Evolutionary conservation across 805 yeast genomes (phyloP).

Genomic region (Lipomyces starkeyi): DNA sequence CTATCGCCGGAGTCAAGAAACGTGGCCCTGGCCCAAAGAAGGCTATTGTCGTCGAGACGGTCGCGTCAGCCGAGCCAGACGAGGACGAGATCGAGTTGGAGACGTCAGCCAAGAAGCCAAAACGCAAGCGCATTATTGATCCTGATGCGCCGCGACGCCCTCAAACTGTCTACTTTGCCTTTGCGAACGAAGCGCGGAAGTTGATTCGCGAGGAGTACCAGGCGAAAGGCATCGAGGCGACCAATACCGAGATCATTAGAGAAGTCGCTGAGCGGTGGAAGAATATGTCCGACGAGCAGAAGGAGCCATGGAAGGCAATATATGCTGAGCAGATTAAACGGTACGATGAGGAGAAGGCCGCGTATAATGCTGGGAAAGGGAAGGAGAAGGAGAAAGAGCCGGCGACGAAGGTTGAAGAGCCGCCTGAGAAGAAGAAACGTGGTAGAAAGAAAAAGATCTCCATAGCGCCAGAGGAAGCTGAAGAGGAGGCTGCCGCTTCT

Average conservation of each 20-base stretch:
- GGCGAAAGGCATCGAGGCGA: slow-evolving; percentile 60
- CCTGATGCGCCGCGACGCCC: slow-evolving; percentile 98
- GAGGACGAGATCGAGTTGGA: slow-evolving; percentile 40
- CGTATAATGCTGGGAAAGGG: slow-evolving; percentile 55
- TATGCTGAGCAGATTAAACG: slow-evolving; percentile 53
- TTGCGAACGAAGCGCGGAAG: slow-evolving; percentile 75
- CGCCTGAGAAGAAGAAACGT: slow-evolving; percentile 16
- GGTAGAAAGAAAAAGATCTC: slow-evolving; percentile 10
- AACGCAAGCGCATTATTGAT: slow-evolving; percentile 67
- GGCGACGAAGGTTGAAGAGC: background rate
- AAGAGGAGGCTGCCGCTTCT: slow-evolving; percentile 11
- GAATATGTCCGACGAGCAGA: slow-evolving; percentile 68
- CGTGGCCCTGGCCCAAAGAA: slow-evolving; percentile 13
- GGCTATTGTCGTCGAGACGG: slow-evolving; percentile 17
- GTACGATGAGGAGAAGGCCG: slow-evolving; percentile 55
- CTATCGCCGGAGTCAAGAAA: slow-evolving; percentile 25
- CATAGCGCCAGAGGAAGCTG: slow-evolving; percentile 5
- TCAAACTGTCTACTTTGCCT: slow-evolving; percentile 81
- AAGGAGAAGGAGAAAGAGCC: slow-evolving; percentile 30
- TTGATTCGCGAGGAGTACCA: slow-evolving; percentile 71
- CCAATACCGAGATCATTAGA: slow-evolving; percentile 73
- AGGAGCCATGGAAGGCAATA: slow-evolving; percentile 69
- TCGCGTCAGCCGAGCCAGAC: slow-evolving; percentile 17
- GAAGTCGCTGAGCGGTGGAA: slow-evolving; percentile 83
- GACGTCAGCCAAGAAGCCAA: slow-evolving; percentile 45